Evolutionary conservation across 495 filamentous ascomycete genomes (phyloP).

Genomic region (Filosporella fistucella): DNA sequence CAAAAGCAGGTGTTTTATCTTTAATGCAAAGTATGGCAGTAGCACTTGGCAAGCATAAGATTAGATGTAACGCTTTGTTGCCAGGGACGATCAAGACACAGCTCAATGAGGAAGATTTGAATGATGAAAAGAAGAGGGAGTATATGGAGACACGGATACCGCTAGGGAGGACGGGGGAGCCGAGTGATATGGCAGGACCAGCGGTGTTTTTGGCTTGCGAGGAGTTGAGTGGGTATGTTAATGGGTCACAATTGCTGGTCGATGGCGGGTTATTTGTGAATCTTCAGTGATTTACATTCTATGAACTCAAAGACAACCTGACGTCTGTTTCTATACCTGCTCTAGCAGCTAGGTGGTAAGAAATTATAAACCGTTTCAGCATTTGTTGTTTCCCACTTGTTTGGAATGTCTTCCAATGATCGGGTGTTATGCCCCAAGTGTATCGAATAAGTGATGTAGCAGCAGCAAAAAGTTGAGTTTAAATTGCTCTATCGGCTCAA

Average conservation of each 20-base stretch:
- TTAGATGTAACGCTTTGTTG: conserved; percentile 81
- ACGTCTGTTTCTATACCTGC: too few relatives aligned
- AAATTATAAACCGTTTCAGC: too few relatives aligned
- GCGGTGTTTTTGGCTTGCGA: conserved; percentile 85
- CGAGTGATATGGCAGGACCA: conserved; percentile 70
- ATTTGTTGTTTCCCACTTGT: too few relatives aligned
- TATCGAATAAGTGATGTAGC: too few relatives aligned
- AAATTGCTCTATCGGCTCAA: too few relatives aligned
- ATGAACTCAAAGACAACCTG: too few relatives aligned
- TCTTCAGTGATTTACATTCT: conserved; percentile 44
- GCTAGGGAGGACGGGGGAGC: conserved; percentile 65
- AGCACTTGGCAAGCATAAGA: conserved; percentile 69
- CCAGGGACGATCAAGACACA: conserved; percentile 85
- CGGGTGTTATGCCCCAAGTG: too few relatives aligned
- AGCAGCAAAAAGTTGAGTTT: too few relatives aligned
- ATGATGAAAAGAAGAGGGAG: conserved; percentile 59
- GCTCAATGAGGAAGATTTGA: conserved; percentile 80
- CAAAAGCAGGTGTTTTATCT: conserved; percentile 78
- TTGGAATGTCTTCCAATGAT: too few relatives aligned
- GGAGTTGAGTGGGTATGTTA: conserved; percentile 72
- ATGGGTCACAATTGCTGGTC: conserved; percentile 78
- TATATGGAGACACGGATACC: conserved; percentile 89
- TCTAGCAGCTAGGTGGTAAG: too few relatives aligned
- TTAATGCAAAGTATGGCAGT: conserved; percentile 84
- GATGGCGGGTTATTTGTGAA: conserved; percentile 73